Conservation (phyloP, 345 rosid species). For the Melastoma malabathricum region DNA sequence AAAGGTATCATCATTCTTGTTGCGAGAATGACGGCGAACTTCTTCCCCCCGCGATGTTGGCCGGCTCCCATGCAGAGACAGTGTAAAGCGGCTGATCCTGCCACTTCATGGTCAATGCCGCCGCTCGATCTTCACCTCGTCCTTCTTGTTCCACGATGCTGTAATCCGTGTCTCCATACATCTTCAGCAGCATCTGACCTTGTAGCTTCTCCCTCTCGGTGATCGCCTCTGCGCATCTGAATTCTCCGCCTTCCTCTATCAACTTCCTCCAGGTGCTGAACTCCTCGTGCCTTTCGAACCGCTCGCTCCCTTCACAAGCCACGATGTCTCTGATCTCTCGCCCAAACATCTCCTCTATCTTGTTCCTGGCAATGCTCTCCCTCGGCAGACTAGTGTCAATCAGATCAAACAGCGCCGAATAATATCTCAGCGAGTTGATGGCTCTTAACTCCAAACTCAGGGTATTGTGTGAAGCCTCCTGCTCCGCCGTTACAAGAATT, state of each 20-base stretch:
- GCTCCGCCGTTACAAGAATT: constrained; percentile 59
- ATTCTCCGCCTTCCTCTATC: constrained; percentile 81
- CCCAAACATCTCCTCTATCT: constrained; percentile 76
- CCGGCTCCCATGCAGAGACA: constrained; percentile 72
- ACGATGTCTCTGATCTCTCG: constrained; percentile 69
- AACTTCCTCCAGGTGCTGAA: constrained; percentile 54
- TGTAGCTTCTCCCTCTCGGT: constrained; percentile 71
- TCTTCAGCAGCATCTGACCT: constrained; percentile 73
- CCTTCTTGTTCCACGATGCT: constrained; percentile 33
- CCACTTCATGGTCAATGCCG: constrained; percentile 62
- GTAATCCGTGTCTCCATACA: constrained; percentile 38
- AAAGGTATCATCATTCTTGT: constrained; percentile 32
- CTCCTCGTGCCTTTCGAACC: constrained; percentile 65
- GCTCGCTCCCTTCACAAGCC: constrained; percentile 84
- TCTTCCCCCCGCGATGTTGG: constrained; percentile 38
- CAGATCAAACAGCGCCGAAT: constrained; percentile 70
- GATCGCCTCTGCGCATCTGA: constrained; percentile 33
- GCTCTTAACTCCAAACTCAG: constrained; percentile 45
- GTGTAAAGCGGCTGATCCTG: constrained; percentile 76
- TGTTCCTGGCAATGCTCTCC: constrained; percentile 54
- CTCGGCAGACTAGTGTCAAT: constrained; percentile 41
- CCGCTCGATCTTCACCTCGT: constrained; percentile 14
- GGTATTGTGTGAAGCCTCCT: constrained; percentile 60
- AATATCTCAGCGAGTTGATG: constrained; percentile 57
- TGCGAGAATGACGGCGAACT: constrained; percentile 54